Conservation (phyloP, 2,329 filamentous ascomycete species). For the Penicillium thymicola region DNA sequence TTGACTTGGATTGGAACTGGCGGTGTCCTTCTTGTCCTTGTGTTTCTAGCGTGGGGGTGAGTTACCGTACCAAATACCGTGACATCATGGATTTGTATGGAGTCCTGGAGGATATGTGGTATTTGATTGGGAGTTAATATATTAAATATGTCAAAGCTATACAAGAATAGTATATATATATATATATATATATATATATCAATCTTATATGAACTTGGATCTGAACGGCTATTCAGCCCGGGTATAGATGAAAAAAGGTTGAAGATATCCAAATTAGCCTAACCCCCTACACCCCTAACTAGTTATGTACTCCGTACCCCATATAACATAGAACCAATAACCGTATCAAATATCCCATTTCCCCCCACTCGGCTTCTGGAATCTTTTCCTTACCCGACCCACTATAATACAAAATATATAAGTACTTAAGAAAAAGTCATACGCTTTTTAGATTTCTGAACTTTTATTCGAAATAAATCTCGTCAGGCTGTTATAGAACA, state of each 20-base stretch:
- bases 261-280: background rate
- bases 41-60: constrained; percentile 8
- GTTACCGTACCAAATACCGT: constrained; percentile 1
- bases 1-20: background rate
- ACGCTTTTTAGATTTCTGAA: background rate
- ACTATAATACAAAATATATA: constrained; percentile 24
- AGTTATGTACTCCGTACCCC: too few relatives aligned
- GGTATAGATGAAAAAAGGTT: too few relatives aligned
- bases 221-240: background rate
- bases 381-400: constrained; percentile 21
- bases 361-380: constrained; percentile 30
- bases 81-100: constrained; percentile 2
- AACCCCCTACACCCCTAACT: too few relatives aligned
- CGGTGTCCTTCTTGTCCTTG: background rate
- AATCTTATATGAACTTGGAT: background rate
- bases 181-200: too few relatives aligned
- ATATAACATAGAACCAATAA: background rate
- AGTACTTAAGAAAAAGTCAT: constrained; percentile 24
- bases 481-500: background rate
- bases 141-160: background rate
- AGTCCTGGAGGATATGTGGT: background rate
- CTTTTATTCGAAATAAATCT: constrained; percentile 1
- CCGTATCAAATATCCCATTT: background rate
- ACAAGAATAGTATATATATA: background rate
- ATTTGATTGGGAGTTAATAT: too few relatives aligned